Percentiles rank a stretch among this genome's conserved stretches.
Evolutionary conservation across 1,284 basidiomycete species (phyloP).

Genomic region (Xanthoconium separans): DNA sequence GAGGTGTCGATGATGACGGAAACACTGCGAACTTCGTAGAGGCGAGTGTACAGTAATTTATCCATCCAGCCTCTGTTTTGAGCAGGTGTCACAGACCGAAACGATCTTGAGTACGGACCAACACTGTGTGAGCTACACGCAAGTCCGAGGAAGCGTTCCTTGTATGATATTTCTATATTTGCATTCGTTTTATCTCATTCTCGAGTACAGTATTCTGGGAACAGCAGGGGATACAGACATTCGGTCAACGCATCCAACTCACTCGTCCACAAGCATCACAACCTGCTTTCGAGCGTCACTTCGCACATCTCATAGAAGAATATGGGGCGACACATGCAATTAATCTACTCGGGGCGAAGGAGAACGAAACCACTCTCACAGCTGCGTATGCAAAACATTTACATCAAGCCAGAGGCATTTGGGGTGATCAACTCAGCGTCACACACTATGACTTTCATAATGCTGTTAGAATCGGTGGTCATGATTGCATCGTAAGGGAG

Average conservation of each 20-base stretch:
- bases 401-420: constrained; percentile 53
- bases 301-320: constrained; percentile 80
- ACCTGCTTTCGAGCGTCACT: constrained; percentile 94
- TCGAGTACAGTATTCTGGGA: constrained; percentile 87
- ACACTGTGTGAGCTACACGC: constrained; percentile 86
- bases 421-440: constrained; percentile 63
- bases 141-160: constrained; percentile 93
- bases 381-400: constrained; percentile 81
- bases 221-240: constrained; percentile 89
- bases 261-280: constrained; percentile 95
- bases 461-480: constrained; percentile 78
- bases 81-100: constrained; percentile 66
- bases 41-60: constrained; percentile 41
- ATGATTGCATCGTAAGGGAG: constrained; percentile 83
- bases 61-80: constrained; percentile 1
- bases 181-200: constrained; percentile 16
- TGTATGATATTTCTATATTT: constrained; percentile 50
- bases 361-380: constrained; percentile 88
- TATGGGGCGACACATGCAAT: constrained; percentile 83
- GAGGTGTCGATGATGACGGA: constrained; percentile 97
- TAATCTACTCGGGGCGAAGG: constrained; percentile 86
- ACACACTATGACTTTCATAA: constrained; percentile 96
- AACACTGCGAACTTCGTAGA: constrained; percentile 98
- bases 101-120: constrained; percentile 84
- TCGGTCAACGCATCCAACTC: constrained; percentile 89